phyloP scores from a whole-genome alignment of 2,329 filamentous ascomycete genomes.

The Elsinoe arachidis region DNA sequence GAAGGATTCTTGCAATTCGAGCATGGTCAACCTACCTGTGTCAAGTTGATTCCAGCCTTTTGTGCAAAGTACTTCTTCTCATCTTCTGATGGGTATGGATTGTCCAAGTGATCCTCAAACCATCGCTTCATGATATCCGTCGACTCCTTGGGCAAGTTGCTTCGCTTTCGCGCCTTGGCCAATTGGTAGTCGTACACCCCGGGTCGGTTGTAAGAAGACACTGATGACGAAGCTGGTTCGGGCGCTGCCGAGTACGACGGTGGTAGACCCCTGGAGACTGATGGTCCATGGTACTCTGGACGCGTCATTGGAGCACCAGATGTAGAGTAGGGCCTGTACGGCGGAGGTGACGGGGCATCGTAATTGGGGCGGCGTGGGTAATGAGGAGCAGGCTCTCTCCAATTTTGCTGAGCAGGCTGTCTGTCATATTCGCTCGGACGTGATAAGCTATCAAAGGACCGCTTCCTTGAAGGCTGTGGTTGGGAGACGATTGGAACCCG shows the following conservation, averaged over 20 bases:
- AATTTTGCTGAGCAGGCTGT: not conserved
- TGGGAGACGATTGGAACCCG: not conserved
- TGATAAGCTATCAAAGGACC: slow-evolving; percentile 8
- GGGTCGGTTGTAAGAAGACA: slow-evolving; percentile 18
- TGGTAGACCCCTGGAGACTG: not conserved
- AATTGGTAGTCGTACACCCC: slow-evolving; percentile 30
- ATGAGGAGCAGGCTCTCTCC: not conserved
- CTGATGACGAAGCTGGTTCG: not conserved
- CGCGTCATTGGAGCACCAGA: not conserved
- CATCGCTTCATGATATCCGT: slow-evolving; percentile 34
- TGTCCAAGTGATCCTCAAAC: slow-evolving; percentile 32
- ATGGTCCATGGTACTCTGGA: not conserved
- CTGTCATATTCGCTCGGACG: not conserved
- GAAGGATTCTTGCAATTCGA: not conserved
- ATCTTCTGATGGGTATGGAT: slow-evolving; percentile 32
- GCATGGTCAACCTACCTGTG: slow-evolving; percentile 19
- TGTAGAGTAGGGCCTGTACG: slow-evolving; percentile 9
- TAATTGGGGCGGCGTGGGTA: not conserved
- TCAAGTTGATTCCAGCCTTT: slow-evolving; percentile 30
- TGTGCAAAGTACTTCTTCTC: slow-evolving; percentile 23
- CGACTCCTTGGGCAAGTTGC: slow-evolving; percentile 31
- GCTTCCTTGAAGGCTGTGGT: not conserved
- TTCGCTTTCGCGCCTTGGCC: slow-evolving; percentile 29
- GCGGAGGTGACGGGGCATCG: slow-evolving; percentile 3
- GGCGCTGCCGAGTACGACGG: not conserved